phyloP scores from a whole-genome alignment of 108 stramenopile genomes.

The Epipyxis sp. region DNA sequence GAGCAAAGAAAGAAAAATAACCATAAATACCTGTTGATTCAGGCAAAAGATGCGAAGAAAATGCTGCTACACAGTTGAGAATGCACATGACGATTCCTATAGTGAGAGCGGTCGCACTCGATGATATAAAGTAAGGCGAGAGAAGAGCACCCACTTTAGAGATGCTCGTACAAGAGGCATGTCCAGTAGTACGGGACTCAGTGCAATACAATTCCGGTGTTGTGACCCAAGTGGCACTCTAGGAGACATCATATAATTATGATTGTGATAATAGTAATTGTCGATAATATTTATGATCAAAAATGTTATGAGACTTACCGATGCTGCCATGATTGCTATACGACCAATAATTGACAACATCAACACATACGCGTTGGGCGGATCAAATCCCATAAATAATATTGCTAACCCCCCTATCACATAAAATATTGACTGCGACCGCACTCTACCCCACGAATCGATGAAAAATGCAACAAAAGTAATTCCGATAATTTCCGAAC shows the following conservation, averaged over 20 bases:
- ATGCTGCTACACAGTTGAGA: background rate
- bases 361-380: background rate
- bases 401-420: background rate
- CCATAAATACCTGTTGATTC: slow-evolving; percentile 9
- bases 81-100: background rate
- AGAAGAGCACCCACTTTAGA: slow-evolving; percentile 13
- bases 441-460: background rate
- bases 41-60: background rate
- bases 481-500: background rate
- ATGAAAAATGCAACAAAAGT: background rate
- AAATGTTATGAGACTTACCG: too few relatives aligned
- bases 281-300: too few relatives aligned
- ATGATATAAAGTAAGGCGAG: background rate
- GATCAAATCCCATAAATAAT: background rate
- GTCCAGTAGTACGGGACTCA: background rate
- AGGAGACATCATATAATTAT: too few relatives aligned
- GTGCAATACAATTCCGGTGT: slow-evolving; percentile 25
- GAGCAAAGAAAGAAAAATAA: too few relatives aligned
- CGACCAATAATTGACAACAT: slow-evolving; percentile 15
- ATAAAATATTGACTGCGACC: background rate
- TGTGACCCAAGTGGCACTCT: slow-evolving; percentile 21
- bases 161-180: background rate
- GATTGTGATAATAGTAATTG: too few relatives aligned
- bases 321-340: slow-evolving; percentile 10
- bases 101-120: background rate